Evolutionary conservation across 306 rosid genomes (phyloP).

Genomic region (Trifolium dubium): DNA sequence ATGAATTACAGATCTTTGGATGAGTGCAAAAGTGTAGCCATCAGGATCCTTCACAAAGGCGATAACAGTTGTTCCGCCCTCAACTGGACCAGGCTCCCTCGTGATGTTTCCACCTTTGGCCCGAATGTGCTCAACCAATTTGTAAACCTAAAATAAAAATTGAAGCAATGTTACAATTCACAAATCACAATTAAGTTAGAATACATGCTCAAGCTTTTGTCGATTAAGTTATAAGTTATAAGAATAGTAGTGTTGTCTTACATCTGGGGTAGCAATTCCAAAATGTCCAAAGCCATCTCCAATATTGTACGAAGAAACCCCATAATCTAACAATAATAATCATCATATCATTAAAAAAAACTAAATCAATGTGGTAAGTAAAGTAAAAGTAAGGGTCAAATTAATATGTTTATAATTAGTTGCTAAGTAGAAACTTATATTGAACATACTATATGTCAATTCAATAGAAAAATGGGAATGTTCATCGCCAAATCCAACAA

Average conservation of each 20-base stretch:
- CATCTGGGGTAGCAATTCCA: slow-evolving; percentile 83
- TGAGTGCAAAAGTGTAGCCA: slow-evolving; percentile 80
- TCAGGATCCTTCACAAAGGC: slow-evolving; percentile 97
- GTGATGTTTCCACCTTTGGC: slow-evolving; percentile 81
- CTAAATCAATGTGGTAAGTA: not conserved
- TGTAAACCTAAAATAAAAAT: slow-evolving; percentile 60
- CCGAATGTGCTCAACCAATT: slow-evolving; percentile 70
- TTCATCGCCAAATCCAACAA: slow-evolving; percentile 88
- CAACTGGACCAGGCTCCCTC: slow-evolving; percentile 83
- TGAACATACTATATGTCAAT: slow-evolving; percentile 74
- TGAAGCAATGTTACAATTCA: slow-evolving; percentile 20
- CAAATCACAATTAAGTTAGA: not conserved
- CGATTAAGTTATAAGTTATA: not conserved
- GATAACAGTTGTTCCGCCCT: slow-evolving; percentile 71
- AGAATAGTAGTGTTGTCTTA: slow-evolving; percentile 45
- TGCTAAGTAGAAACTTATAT: too few species aligned
- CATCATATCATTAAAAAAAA: slow-evolving; percentile 10
- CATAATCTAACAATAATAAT: slow-evolving; percentile 66
- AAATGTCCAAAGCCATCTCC: slow-evolving; percentile 94
- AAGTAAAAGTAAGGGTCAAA: not conserved
- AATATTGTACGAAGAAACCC: slow-evolving; percentile 80
- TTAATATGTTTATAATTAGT: too few species aligned
- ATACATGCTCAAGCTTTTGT: slow-evolving; percentile 2
- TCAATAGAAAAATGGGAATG: slow-evolving; percentile 73
- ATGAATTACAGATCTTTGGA: slow-evolving; percentile 66